Conservation (phyloP, 441 rosid species). For the Pelargonium fulgidum region DNA sequence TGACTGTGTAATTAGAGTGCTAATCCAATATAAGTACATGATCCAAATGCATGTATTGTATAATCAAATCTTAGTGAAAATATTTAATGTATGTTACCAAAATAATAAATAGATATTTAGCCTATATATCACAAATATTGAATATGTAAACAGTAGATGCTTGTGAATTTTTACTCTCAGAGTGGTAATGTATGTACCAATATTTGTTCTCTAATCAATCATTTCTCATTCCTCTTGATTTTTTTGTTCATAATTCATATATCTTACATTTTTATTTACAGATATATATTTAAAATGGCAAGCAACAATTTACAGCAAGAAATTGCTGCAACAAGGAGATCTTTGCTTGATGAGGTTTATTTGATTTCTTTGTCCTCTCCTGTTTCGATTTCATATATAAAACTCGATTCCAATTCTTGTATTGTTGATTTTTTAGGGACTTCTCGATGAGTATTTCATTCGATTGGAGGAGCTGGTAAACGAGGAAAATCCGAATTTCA, state of each 20-base stretch:
- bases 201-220: too few relatives aligned
- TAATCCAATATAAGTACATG: background rate
- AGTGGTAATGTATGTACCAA: too few relatives aligned
- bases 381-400: background rate
- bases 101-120: background rate
- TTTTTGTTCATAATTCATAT: background rate
- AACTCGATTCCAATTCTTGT: background rate
- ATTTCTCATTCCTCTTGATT: background rate
- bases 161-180: too few relatives aligned
- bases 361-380: background rate
- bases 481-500: background rate
- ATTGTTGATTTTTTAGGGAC: background rate
- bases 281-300: background rate
- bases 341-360: conserved; percentile 2
- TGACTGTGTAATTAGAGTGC: background rate
- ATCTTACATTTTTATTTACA: background rate
- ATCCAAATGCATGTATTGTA: background rate
- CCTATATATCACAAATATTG: background rate
- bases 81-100: background rate
- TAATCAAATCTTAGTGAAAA: background rate
- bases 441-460: background rate
- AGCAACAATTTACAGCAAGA: background rate
- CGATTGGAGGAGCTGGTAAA: conserved; percentile 4
- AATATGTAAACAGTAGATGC: background rate
- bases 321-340: background rate